Evolutionary conservation across 2,329 filamentous ascomycete genomes (phyloP).

Genomic region (Penicillium verrucosum): DNA sequence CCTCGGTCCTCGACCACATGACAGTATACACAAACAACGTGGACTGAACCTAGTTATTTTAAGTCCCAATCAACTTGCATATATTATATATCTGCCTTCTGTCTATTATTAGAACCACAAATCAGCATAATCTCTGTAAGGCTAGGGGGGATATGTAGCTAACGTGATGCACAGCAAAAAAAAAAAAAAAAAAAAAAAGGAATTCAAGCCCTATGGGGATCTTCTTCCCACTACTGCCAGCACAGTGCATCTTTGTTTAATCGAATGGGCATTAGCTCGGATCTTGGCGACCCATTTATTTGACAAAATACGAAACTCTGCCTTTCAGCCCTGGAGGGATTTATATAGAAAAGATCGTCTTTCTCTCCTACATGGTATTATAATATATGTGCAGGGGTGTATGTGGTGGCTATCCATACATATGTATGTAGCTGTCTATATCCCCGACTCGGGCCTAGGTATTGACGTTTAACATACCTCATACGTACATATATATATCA

Average conservation of each 20-base stretch:
- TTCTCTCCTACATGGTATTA: background rate
- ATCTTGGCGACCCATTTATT: conserved; percentile 4
- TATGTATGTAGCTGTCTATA: background rate
- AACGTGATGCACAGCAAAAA: background rate
- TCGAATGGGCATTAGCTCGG: background rate
- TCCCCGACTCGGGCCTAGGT: background rate
- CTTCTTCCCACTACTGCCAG: background rate
- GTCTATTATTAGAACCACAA: background rate
- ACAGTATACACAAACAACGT: background rate
- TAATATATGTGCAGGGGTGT: background rate
- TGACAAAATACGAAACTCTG: background rate
- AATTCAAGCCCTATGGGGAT: conserved; percentile 1
- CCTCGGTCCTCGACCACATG: background rate
- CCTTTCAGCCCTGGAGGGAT: background rate
- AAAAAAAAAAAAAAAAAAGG: background rate
- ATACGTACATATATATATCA: background rate
- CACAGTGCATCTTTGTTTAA: background rate
- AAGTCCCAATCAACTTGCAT: background rate
- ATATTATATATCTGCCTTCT: background rate
- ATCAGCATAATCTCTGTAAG: background rate
- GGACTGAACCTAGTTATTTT: background rate
- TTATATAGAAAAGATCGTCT: background rate
- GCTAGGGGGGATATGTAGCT: background rate
- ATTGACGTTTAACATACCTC: background rate
- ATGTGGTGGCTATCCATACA: too few species aligned